phyloP scores from a whole-genome alignment of 495 filamentous ascomycete genomes.

The Durotheca rogersii region DNA sequence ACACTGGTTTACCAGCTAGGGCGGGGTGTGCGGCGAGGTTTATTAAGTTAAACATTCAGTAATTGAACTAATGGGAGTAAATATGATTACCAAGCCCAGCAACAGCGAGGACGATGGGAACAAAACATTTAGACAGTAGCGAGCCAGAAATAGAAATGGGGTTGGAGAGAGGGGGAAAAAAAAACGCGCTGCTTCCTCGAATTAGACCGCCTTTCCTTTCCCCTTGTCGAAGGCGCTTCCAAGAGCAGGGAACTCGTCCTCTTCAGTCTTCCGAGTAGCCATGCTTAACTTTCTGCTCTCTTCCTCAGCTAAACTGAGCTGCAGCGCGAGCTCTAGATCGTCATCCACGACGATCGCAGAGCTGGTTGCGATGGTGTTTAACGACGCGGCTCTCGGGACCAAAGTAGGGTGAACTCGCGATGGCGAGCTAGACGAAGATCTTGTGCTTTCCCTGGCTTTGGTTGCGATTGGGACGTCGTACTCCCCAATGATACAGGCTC shows the following conservation, averaged over 20 bases:
- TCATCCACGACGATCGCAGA: constrained; percentile 47
- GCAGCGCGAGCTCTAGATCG: constrained; percentile 81
- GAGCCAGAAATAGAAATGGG: constrained; percentile 5
- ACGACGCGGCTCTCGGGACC: constrained; percentile 23
- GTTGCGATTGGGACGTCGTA: constrained; percentile 57
- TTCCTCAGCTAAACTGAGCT: constrained; percentile 81
- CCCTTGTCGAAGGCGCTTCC: constrained; percentile 44
- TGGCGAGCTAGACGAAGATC: constrained; percentile 39
- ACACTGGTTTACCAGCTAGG: no score
- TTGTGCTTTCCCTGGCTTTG: constrained; percentile 41
- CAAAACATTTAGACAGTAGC: not conserved
- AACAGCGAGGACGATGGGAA: constrained; percentile 9
- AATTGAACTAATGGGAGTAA: no score
- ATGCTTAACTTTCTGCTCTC: constrained; percentile 47
- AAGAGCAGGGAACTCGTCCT: constrained; percentile 62
- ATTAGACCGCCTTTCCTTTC: constrained; percentile 48
- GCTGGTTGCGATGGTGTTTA: constrained; percentile 19
- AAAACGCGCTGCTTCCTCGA: not conserved
- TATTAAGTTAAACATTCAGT: no score
- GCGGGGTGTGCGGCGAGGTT: no score
- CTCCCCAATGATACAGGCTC: constrained; percentile 38
- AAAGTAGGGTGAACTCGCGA: constrained; percentile 41
- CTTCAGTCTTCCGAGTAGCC: constrained; percentile 24
- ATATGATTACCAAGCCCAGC: constrained; percentile 8
- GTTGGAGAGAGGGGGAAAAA: no score